Percentiles rank a stretch among this genome's conserved stretches.
phyloP scores from a whole-genome alignment of 371 early-diverging fungal genomes.

The Mortierella sp. region DNA sequence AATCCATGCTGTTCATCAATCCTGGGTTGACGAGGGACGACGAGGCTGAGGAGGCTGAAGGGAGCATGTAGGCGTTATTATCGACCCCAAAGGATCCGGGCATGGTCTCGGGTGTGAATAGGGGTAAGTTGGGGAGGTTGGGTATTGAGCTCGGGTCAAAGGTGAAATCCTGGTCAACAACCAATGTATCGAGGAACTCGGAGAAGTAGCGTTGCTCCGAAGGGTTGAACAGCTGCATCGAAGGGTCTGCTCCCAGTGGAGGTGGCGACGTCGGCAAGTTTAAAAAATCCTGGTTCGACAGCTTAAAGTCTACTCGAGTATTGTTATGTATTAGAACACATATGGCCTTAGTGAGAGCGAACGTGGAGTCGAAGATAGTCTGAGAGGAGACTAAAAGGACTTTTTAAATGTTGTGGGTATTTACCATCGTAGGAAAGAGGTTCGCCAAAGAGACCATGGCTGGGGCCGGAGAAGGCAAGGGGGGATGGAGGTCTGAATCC shows the following conservation, averaged over 20 bases:
- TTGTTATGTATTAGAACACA: not conserved
- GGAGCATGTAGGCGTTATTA: not conserved
- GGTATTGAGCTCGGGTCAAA: conserved; percentile 55
- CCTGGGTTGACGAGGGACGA: conserved; percentile 19
- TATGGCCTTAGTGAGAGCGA: no score
- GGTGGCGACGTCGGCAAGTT: conserved; percentile 41
- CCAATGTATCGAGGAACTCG: conserved; percentile 52
- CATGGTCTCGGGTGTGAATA: conserved; percentile 45
- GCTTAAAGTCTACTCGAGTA: conserved; percentile 29
- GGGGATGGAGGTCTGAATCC: conserved; percentile 57
- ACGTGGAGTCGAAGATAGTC: not conserved
- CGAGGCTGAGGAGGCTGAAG: conserved; percentile 11
- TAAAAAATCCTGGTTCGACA: conserved; percentile 46
- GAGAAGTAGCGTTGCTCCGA: conserved; percentile 57
- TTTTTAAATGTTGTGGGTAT: not conserved
- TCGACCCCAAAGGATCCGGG: conserved; percentile 25
- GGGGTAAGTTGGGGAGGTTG: conserved; percentile 49
- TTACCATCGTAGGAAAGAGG: conserved; percentile 45
- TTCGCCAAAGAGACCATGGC: conserved; percentile 53
- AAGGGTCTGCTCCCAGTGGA: conserved; percentile 25
- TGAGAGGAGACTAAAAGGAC: no score
- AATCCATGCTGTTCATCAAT: conserved; percentile 41
- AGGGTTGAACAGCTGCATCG: conserved; percentile 48
- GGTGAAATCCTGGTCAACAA: conserved; percentile 54
- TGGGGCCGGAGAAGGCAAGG: conserved; percentile 29